A percentile compares a stretch with the other conserved stretches of the same genome.
Evolutionary conservation across 164 flowering plant species (phyloP).

Genomic region (Magnolia changhungtana): DNA sequence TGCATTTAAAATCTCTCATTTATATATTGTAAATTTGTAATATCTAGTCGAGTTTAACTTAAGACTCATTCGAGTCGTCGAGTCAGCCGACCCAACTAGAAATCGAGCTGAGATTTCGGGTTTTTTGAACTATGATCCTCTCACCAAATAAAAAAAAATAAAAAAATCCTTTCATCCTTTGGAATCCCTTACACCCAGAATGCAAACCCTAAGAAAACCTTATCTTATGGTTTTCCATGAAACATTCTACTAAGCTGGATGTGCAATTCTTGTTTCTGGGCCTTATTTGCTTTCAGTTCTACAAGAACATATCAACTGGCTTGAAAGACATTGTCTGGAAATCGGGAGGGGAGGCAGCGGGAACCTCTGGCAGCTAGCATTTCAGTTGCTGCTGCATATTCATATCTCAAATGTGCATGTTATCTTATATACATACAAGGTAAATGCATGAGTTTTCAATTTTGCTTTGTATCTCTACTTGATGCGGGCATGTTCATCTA

Average conservation of each 20-base stretch:
- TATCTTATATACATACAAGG: neutral
- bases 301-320: constrained; percentile 56
- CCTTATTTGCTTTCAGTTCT: constrained; percentile 39
- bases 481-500: no score
- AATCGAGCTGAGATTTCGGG: no score
- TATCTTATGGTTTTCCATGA: neutral
- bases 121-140: no score
- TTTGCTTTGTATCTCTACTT: no score
- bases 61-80: no score
- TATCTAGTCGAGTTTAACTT: no score
- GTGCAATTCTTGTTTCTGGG: neutral
- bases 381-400: neutral
- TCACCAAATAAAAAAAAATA: no score
- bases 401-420: neutral
- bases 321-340: constrained; percentile 63
- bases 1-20: neutral
- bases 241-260: neutral
- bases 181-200: no score
- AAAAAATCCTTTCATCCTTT: no score
- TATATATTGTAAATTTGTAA: no score
- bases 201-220: no score
- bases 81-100: no score
- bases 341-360: constrained; percentile 24
- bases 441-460: neutral
- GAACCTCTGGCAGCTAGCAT: neutral